Evolutionary conservation across 1,284 basidiomycete genomes (phyloP).

Genomic region (Naganishia sp.): DNA sequence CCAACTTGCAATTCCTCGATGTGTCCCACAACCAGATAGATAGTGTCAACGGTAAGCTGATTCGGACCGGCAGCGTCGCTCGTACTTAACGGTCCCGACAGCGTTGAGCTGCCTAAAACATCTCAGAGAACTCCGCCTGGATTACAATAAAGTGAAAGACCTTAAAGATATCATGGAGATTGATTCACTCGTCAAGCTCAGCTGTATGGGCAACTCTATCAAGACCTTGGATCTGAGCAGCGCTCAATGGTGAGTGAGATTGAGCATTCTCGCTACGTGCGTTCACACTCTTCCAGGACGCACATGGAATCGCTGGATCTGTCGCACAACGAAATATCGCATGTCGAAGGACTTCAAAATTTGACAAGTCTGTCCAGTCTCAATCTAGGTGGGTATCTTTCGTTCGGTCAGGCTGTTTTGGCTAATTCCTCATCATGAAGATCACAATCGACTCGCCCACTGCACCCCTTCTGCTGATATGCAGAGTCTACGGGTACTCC

Average conservation of each 20-base stretch:
- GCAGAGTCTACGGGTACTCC: slow-evolving; percentile 75
- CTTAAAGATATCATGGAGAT: slow-evolving; percentile 77
- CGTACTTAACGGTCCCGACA: slow-evolving; percentile 45
- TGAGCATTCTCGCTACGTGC: slow-evolving; percentile 5
- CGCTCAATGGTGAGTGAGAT: slow-evolving; percentile 67
- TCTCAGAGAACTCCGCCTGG: slow-evolving; percentile 83
- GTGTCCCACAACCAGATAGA: slow-evolving; percentile 88
- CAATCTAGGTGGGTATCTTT: slow-evolving; percentile 69
- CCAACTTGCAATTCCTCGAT: slow-evolving; percentile 83
- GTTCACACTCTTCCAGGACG: slow-evolving; percentile 58
- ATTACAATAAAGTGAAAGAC: slow-evolving; percentile 75
- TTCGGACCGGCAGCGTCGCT: slow-evolving; percentile 31
- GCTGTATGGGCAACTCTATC: slow-evolving; percentile 75
- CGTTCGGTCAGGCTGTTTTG: too few species aligned
- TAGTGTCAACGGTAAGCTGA: slow-evolving; percentile 73
- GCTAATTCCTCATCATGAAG: slow-evolving; percentile 54
- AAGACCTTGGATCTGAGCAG: slow-evolving; percentile 63
- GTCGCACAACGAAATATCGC: slow-evolving; percentile 71
- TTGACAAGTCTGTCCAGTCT: slow-evolving; percentile 68
- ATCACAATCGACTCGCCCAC: slow-evolving; percentile 62
- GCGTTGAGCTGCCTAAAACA: slow-evolving; percentile 82
- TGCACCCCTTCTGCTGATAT: slow-evolving; percentile 51
- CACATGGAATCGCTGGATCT: slow-evolving; percentile 80
- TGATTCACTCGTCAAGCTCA: slow-evolving; percentile 78
- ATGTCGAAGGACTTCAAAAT: slow-evolving; percentile 63